A percentile compares a stretch with the other conserved stretches of the same genome.
phyloP scores from a whole-genome alignment of 257 asterid genomes.

The Capsicum pubescens region DNA sequence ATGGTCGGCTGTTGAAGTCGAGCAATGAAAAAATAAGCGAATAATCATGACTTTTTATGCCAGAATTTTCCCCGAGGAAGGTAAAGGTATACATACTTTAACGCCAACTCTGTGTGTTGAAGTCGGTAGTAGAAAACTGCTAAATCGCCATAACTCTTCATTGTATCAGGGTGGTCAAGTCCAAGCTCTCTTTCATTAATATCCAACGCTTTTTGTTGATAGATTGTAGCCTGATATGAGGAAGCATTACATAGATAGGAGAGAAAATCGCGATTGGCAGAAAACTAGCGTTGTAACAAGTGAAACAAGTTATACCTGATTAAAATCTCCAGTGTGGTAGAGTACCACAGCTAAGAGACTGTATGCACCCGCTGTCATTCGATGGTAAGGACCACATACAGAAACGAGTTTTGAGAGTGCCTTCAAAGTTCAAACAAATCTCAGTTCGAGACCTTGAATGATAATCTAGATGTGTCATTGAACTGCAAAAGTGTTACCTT shows the following conservation, averaged over 20 bases:
- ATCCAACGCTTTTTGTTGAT: slow-evolving; percentile 97
- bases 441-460: slow-evolving; percentile 6
- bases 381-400: slow-evolving; percentile 97
- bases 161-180: slow-evolving; percentile 98
- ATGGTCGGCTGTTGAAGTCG: background rate
- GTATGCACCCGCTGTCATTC: slow-evolving; percentile 95
- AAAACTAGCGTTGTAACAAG: background rate
- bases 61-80: background rate
- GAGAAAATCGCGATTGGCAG: background rate
- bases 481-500: slow-evolving; percentile 55
- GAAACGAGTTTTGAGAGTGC: slow-evolving; percentile 95
- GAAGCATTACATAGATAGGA: slow-evolving; percentile 18
- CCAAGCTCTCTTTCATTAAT: slow-evolving; percentile 98
- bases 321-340: slow-evolving; percentile 98
- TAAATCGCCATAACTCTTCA: slow-evolving; percentile 99
- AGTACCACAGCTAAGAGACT: slow-evolving; percentile 98
- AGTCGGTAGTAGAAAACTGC: slow-evolving; percentile 98
- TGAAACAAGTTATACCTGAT: slow-evolving; percentile 63
- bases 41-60: background rate
- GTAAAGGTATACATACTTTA: slow-evolving; percentile 63
- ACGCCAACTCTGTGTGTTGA: slow-evolving; percentile 95
- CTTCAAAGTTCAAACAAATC: slow-evolving; percentile 46
- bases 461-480: slow-evolving; percentile 17
- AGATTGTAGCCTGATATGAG: slow-evolving; percentile 74
- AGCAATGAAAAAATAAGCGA: background rate